Base-by-base conservation (phyloP, 75 land plant genomes). In the Cunninghamia lanceolata region DNA sequence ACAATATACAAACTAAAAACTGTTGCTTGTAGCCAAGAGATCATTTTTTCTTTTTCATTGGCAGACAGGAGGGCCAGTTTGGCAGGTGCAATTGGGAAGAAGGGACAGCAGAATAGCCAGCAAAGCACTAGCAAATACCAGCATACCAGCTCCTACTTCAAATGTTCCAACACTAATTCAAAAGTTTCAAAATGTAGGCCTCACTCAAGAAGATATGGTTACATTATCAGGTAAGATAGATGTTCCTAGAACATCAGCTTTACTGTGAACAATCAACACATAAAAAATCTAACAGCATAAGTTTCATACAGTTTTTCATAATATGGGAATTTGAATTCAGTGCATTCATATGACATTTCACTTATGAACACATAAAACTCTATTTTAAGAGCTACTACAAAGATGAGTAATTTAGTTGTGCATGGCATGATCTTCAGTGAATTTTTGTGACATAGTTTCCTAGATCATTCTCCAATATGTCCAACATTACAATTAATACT, bases 31-130 rank as follows among this genome's bases (percentile, higher is more conserved):
- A 34, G 15, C 2, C 13, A 73, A 15, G 75, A 73, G 15, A 14
- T 50, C 53, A 50, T 50, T 32, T 73, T 16, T 43, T 80, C n/a
- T 28, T 40, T 28, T 9, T 43, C n/a, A 28, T 43, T 54, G 36
- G 73, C 86, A 94, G 95, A 89, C 91, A 32, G 91, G 93, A 13
- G 97, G 97, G 4, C 95, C 95, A 11, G 66, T 85, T 3, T 95
- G 94, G 94, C 88, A 90, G 36, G 96, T 94, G 10, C 87, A 68
- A 74, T 76, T 88, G 84, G 96, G 96, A 15, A 86, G 96, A 75
- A 88, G 74, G 68, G 99, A 97, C 83, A 91, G 98, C 84, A 38
- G 79, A 39, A 91, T 86, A 59, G 95, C 99, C 21, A 94, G 86
- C 91, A 86, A 87, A 63, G 84, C 84, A 40, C 86, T 77, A 25